Evolutionary conservation across 192 early-diverging fungal species (phyloP).

Genomic region (Coemansia asiatica): DNA sequence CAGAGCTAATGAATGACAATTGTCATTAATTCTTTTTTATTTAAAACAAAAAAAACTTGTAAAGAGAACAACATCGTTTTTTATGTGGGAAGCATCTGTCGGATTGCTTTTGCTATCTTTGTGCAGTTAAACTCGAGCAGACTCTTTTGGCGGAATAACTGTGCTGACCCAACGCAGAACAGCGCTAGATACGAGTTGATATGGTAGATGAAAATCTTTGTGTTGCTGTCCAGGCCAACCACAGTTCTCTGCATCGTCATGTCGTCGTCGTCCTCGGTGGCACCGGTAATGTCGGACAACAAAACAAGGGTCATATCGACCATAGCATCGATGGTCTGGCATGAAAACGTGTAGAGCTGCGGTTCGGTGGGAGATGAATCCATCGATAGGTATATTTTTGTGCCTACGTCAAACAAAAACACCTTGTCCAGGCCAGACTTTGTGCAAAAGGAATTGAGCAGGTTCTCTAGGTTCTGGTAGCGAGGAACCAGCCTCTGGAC

Average conservation of each 20-base stretch:
- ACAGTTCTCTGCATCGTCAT: slow-evolving; percentile 21
- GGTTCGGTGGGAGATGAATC: slow-evolving; percentile 88
- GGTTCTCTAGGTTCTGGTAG: slow-evolving; percentile 80
- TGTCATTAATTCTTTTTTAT: background rate
- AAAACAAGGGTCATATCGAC: slow-evolving; percentile 83
- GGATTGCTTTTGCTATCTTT: slow-evolving; percentile 51
- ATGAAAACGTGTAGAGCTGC: slow-evolving; percentile 89
- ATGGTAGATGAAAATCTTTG: slow-evolving; percentile 39
- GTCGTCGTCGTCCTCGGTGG: slow-evolving; percentile 23
- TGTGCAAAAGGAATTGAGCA: slow-evolving; percentile 90
- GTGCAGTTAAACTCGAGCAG: slow-evolving; percentile 49
- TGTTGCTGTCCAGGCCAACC: slow-evolving; percentile 25
- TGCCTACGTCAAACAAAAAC: slow-evolving; percentile 85
- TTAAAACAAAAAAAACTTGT: too few relatives aligned
- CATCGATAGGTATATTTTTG: slow-evolving; percentile 93
- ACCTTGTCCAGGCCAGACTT: slow-evolving; percentile 97
- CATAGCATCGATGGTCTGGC: slow-evolving; percentile 92
- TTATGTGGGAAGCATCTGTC: slow-evolving; percentile 33
- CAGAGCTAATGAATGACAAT: background rate
- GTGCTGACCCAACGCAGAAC: slow-evolving; percentile 32
- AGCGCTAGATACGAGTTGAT: slow-evolving; percentile 32
- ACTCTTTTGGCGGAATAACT: slow-evolving; percentile 32
- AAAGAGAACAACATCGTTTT: background rate
- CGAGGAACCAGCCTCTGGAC: slow-evolving; percentile 87
- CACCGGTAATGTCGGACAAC: background rate